These are phyloP conservation scores for Fragosphaeria purpurea DNA, from an alignment of 2,329 filamentous ascomycete genomes.

Conservation along the genomic window DNA sequence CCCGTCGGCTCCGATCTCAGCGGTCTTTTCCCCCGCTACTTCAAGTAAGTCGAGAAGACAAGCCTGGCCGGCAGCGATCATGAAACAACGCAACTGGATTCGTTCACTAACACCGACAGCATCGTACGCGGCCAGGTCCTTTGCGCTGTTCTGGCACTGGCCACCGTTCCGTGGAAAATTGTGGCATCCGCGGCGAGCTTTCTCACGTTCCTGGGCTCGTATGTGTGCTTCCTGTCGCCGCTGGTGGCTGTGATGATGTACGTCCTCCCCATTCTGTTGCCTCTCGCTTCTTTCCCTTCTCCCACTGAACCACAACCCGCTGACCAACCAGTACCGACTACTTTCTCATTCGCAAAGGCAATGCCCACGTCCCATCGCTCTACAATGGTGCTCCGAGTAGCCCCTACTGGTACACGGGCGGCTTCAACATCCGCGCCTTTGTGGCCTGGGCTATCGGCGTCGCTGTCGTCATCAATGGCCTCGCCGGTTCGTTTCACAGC, in stretches of 20 bases:
- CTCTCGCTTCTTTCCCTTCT: neutral
- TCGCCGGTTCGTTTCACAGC: constrained; percentile 21
- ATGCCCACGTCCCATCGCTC: constrained; percentile 22
- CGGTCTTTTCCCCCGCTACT: constrained; percentile 23
- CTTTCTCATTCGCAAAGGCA: constrained; percentile 26
- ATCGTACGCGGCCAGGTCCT: constrained; percentile 23
- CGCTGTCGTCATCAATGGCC: constrained; percentile 25
- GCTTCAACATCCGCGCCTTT: constrained; percentile 25
- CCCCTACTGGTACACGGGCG: constrained; percentile 24
- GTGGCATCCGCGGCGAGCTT: constrained; percentile 12
- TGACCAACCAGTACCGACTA: constrained; percentile 9
- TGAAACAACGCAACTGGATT: too few relatives aligned
- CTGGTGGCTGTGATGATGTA: constrained; percentile 6
- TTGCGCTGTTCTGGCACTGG: constrained; percentile 12
- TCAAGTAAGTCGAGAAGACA: constrained; percentile 7
- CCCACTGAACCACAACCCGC: neutral
- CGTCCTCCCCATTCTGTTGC: neutral
- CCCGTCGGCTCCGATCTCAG: constrained; percentile 26
- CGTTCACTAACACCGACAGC: constrained; percentile 9
- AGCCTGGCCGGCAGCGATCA: too few relatives aligned
- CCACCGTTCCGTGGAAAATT: constrained; percentile 15
- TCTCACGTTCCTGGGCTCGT: constrained; percentile 12
- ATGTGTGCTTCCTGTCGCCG: constrained; percentile 13
- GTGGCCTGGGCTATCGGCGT: constrained; percentile 24
- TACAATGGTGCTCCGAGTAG: constrained; percentile 21